Evolutionary conservation across 768 basidiomycete genomes (phyloP), one percentile per base, ranked within the genome.

Genomic region (Termitomyces sp.): DNA sequence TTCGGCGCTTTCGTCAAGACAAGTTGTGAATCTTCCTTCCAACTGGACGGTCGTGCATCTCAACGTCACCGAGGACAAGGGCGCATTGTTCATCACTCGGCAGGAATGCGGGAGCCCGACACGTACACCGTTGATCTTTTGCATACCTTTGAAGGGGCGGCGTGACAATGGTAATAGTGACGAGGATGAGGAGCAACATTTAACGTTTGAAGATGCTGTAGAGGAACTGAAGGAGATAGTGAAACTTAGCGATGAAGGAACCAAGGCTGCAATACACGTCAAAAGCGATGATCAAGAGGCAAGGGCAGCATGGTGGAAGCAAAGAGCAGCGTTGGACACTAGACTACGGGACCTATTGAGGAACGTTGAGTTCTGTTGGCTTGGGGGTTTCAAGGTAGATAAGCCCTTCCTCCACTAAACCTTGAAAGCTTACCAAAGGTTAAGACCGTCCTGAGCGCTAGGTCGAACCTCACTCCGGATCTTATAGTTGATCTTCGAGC

Each of bases 341-440:
- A 81, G 93, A 23, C 68, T 99, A 65, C 77, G 82, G 56, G 83
- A 84, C 31, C 71, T 99, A 6, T 69, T 97, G 34, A 83, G 84
- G 61, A 92, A 87, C 61, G 86, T 99, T 43, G 97, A 98, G 68
- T 95, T 91, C 63, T 94, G 90, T 66, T 98, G 97, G 97, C 78
- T 99, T 3, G 96, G 97, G 1, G 94, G 89, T 21, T 98, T 97
- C 82, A 98, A 98, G 85, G 95, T 95, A 49, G 34, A 77, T 64
- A 3, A 21, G 54, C 9, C 56, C 16, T 34, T 42, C 12, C 8
- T 41, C 32, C 29, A 9, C 34, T 31, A 49, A 31, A 14, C 5
- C 7, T 25, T 25, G 50, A 58, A 16, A 42, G 9, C 54, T 27
- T 44, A 31, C 53, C 38, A 54, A 34, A 56, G 42, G 48, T 38